A percentile compares a stretch with the other conserved stretches of the same genome.
Conservation (phyloP, 805 yeast genomes). For the Suhomyces sp. region DNA sequence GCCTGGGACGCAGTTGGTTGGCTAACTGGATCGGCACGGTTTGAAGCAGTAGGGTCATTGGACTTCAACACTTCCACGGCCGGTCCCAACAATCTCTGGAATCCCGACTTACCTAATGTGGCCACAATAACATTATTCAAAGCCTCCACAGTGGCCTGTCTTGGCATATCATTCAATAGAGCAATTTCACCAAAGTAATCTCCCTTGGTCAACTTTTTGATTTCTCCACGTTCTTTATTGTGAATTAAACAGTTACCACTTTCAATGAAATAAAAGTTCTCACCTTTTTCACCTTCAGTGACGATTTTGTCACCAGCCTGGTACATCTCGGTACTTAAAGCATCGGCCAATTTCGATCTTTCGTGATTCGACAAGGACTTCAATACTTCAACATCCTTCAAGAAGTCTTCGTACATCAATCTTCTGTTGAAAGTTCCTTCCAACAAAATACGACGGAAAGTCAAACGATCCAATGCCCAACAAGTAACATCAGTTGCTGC, state of each 20-base stretch:
- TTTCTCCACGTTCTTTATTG: conserved; percentile 57
- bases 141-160: conserved; percentile 91
- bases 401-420: conserved; percentile 82
- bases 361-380: conserved; percentile 71
- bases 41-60: conserved; percentile 60
- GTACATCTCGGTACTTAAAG: conserved; percentile 74
- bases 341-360: conserved; percentile 91
- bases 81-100: conserved; percentile 91
- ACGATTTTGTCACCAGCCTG: conserved; percentile 72
- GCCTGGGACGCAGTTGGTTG: background rate
- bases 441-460: conserved; percentile 86
- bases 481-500: conserved; percentile 61
- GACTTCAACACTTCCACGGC: conserved; percentile 84
- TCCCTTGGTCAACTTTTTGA: conserved; percentile 66
- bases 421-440: conserved; percentile 91
- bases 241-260: conserved; percentile 78
- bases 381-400: conserved; percentile 82
- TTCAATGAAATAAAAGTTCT: conserved; percentile 48
- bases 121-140: conserved; percentile 76
- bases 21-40: background rate
- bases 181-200: conserved; percentile 98
- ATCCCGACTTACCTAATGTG: conserved; percentile 88
- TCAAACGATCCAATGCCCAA: conserved; percentile 92
- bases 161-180: conserved; percentile 81
- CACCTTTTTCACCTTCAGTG: conserved; percentile 71